Percentiles rank a stretch among this genome's conserved stretches.
Evolutionary conservation across 2,329 filamentous ascomycete species (phyloP).

Genomic region (Chaetothyriales sp.): DNA sequence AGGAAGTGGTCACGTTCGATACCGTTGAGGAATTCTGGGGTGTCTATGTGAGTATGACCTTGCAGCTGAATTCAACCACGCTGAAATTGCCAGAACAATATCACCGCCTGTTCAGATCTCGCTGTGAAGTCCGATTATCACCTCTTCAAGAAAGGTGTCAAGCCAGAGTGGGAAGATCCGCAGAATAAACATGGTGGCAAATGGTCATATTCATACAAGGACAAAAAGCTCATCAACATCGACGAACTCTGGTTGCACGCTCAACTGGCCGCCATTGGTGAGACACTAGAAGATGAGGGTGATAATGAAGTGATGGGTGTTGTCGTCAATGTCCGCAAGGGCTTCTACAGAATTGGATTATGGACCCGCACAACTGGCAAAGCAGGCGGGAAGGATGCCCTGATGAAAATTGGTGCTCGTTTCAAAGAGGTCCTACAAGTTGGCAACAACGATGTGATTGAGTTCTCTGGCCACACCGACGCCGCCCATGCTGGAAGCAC

Average conservation of each 20-base stretch:
- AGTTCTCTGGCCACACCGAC: constrained; percentile 95
- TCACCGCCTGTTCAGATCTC: constrained; percentile 86
- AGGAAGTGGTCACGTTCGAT: constrained; percentile 97
- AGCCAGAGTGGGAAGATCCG: constrained; percentile 94
- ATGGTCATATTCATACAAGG: constrained; percentile 97
- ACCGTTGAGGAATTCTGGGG: constrained; percentile 99
- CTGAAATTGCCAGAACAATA: constrained; percentile 64
- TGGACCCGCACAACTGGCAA: constrained; percentile 95
- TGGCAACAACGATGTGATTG: constrained; percentile 59
- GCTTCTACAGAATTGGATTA: constrained; percentile 91
- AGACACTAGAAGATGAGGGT: constrained; percentile 83
- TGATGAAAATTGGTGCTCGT: constrained; percentile 67
- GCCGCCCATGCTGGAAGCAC: constrained; percentile 85
- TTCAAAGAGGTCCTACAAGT: constrained; percentile 90
- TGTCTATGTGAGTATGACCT: constrained; percentile 64
- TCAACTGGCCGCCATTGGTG: constrained; percentile 90
- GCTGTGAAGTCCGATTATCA: constrained; percentile 98
- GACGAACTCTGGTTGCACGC: constrained; percentile 94
- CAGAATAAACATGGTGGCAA: constrained; percentile 99
- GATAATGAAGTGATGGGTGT: constrained; percentile 97
- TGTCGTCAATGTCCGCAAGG: constrained; percentile 96
- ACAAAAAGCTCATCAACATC: constrained; percentile 80
- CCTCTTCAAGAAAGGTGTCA: constrained; percentile 93
- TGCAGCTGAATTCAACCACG: background rate
- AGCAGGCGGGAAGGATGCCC: constrained; percentile 70